Conservation (phyloP, 768 basidiomycete species). For the Rhizopogon vesiculosus region DNA sequence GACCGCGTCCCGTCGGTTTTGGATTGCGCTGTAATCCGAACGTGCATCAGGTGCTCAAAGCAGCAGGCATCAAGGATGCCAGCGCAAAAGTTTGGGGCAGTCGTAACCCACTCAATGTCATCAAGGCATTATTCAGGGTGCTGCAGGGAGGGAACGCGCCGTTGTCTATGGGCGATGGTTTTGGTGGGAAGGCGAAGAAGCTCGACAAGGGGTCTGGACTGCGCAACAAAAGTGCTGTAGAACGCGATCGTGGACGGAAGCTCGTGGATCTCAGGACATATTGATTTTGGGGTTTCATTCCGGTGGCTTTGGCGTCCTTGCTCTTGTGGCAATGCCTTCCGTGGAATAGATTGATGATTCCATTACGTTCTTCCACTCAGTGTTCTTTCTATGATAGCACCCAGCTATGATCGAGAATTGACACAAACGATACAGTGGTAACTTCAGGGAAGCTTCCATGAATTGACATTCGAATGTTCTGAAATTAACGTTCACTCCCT, state of each 20-base stretch:
- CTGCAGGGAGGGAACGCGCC: constrained; percentile 83
- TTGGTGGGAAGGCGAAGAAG: constrained; percentile 68
- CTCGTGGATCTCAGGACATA: constrained; percentile 62
- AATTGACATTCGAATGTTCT: not conserved
- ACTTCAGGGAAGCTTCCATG: not conserved
- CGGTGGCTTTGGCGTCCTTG: not conserved
- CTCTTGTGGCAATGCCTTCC: constrained; percentile 2
- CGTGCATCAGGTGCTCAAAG: constrained; percentile 85
- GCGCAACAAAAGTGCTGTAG: constrained; percentile 61
- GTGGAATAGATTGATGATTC: constrained; percentile 8
- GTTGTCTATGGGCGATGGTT: constrained; percentile 74
- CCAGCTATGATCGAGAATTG: not conserved
- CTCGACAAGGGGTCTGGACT: constrained; percentile 76
- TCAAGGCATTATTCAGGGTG: constrained; percentile 81
- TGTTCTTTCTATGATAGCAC: no score
- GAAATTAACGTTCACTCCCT: no score
- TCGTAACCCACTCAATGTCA: constrained; percentile 73
- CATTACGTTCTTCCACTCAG: not conserved
- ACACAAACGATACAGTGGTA: not conserved
- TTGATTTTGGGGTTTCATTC: constrained; percentile 4
- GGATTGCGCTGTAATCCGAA: constrained; percentile 87
- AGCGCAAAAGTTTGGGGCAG: constrained; percentile 96
- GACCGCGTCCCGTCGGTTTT: constrained; percentile 86
- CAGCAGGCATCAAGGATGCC: constrained; percentile 92
- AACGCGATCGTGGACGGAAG: constrained; percentile 79